Conservation (phyloP, 257 asterid genomes). For the Solanum okadae region DNA sequence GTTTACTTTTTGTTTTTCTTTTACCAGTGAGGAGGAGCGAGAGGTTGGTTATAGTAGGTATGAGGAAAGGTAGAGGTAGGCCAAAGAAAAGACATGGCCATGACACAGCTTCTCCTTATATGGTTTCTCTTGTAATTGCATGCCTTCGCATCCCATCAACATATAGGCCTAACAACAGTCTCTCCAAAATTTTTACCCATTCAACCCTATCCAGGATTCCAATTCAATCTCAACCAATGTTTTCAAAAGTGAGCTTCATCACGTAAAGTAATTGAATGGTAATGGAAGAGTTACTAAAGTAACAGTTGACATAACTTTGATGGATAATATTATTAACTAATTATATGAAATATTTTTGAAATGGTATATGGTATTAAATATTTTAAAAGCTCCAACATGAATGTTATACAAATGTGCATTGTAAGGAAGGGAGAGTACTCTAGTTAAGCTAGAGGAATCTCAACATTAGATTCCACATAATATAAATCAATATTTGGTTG, state of each 20-base stretch:
- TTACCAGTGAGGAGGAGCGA: background rate
- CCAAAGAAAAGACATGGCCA: background rate
- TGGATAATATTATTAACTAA: background rate
- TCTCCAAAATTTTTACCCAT: background rate
- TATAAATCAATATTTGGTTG: background rate
- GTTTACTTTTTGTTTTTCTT: background rate
- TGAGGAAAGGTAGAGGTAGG: background rate
- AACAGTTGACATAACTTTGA: background rate
- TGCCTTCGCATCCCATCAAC: background rate
- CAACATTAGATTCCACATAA: background rate
- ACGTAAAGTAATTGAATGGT: background rate
- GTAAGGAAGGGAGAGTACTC: background rate
- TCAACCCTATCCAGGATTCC: background rate
- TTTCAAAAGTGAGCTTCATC: background rate
- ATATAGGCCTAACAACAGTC: background rate
- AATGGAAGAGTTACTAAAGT: background rate
- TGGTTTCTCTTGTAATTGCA: background rate
- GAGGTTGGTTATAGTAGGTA: background rate
- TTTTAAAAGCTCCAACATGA: background rate
- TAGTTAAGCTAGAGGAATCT: background rate
- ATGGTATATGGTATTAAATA: background rate
- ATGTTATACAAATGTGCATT: background rate
- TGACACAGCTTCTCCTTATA: background rate
- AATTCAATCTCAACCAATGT: background rate
- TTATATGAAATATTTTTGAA: background rate